Conservation (phyloP, 192 early-diverging fungal species). For the Entomortierella lignicola region DNA sequence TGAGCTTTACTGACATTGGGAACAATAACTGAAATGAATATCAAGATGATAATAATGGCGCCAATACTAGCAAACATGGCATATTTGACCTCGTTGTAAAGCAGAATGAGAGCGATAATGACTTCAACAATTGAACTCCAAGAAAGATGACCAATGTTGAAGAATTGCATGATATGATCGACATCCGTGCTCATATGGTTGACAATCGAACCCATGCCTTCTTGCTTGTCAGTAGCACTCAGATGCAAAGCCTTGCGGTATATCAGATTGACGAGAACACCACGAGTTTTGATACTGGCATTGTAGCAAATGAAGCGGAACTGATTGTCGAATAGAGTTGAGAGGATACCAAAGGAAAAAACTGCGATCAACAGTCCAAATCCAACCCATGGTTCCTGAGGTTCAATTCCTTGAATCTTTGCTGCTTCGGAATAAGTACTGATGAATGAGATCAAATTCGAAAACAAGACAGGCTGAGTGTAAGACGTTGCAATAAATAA, state of each 20-base stretch:
- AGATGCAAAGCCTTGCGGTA: slow-evolving; percentile 70
- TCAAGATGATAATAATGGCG: slow-evolving; percentile 12
- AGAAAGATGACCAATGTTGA: slow-evolving; percentile 22
- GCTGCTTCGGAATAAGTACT: background rate
- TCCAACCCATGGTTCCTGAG: slow-evolving; percentile 12
- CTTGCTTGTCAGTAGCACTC: slow-evolving; percentile 62
- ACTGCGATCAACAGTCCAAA: slow-evolving; percentile 33
- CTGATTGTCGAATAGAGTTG: slow-evolving; percentile 22
- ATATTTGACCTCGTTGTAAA: slow-evolving; percentile 25
- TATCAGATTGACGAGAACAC: slow-evolving; percentile 61
- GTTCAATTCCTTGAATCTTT: background rate
- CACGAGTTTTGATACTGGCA: slow-evolving; percentile 59
- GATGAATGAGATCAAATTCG: slow-evolving; percentile 62
- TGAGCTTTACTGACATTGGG: slow-evolving; percentile 2
- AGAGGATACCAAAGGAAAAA: slow-evolving; percentile 4
- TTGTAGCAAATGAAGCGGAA: slow-evolving; percentile 27
- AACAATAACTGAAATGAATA: background rate
- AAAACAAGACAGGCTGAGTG: slow-evolving; percentile 71
- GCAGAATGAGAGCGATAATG: slow-evolving; percentile 16
- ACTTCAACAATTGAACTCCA: slow-evolving; percentile 41
- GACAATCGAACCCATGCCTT: slow-evolving; percentile 70
- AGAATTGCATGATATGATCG: slow-evolving; percentile 14
- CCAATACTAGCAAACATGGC: slow-evolving; percentile 36
- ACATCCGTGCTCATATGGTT: slow-evolving; percentile 67
- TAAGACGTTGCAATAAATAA: slow-evolving; percentile 34